phyloP scores from a whole-genome alignment of 768 basidiomycete genomes.

The Termitomyces sp. region DNA sequence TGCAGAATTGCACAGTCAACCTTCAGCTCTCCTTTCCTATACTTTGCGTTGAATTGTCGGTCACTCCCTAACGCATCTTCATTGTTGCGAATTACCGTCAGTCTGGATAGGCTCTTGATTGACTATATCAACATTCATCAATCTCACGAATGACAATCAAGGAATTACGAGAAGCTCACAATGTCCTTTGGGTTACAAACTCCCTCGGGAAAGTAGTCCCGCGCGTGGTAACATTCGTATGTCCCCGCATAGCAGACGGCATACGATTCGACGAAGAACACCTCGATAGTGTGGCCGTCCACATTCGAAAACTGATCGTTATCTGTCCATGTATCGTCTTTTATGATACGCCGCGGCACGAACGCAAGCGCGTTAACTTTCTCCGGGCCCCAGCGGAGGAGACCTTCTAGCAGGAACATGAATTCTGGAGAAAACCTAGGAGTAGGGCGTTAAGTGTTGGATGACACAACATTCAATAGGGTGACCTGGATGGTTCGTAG shows the following conservation, averaged over 20 bases:
- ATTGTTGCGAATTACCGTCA: neutral
- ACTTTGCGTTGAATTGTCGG: neutral
- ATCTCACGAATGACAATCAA: neutral
- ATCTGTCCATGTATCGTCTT: neutral
- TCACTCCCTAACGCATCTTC: too few relatives aligned
- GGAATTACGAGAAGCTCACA: neutral
- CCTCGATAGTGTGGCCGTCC: neutral
- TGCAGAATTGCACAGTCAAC: constrained; percentile 13
- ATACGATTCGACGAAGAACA: neutral
- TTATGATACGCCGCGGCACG: neutral
- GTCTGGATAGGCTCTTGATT: neutral
- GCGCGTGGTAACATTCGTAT: neutral
- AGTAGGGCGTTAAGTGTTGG: neutral
- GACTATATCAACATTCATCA: neutral
- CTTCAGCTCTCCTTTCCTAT: neutral
- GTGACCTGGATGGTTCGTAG: neutral
- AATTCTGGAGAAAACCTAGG: neutral
- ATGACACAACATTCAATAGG: neutral
- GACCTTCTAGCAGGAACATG: neutral
- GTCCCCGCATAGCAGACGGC: neutral
- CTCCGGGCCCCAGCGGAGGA: neutral
- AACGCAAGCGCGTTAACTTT: neutral
- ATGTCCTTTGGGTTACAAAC: neutral
- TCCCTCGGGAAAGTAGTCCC: neutral
- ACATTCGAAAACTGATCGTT: neutral